Conservation (phyloP, 75 land plant species). For the Ceratopteris richardii region DNA sequence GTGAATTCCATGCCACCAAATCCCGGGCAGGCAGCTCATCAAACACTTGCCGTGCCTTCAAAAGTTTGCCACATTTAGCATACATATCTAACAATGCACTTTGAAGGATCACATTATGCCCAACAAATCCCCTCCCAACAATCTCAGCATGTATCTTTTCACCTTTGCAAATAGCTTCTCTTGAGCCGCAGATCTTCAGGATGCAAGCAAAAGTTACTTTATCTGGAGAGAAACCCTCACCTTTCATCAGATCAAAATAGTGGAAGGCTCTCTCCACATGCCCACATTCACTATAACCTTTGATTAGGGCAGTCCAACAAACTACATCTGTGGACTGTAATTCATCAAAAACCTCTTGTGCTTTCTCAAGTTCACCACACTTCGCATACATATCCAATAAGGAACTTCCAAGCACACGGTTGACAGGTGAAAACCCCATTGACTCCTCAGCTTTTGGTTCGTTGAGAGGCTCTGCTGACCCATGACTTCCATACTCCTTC, state of each 20-base stretch:
- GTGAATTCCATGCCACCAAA: conserved; percentile 16
- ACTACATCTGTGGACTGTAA: conserved; percentile 2
- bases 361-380: conserved; percentile 9
- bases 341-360: conserved; percentile 6
- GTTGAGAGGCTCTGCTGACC: too few relatives aligned
- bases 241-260: conserved; percentile 2
- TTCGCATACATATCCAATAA: conserved; percentile 13
- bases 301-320: conserved; percentile 10
- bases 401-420: conserved; percentile 7
- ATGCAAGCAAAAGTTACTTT: conserved; percentile 8
- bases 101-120: conserved; percentile 27
- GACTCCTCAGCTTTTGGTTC: too few relatives aligned
- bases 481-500: background rate
- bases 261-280: background rate
- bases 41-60: conserved; percentile 18
- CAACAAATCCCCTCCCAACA: conserved; percentile 26
- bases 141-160: conserved; percentile 39
- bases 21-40: conserved; percentile 9
- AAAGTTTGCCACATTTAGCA: conserved; percentile 13
- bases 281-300: conserved; percentile 8
- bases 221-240: background rate
- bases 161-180: conserved; percentile 35
- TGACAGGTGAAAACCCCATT: background rate
- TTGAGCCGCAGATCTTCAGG: conserved; percentile 8
- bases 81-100: conserved; percentile 41